Base-by-base conservation (phyloP, 148 eudicot genomes). In the Rhododendron griersonianum region DNA sequence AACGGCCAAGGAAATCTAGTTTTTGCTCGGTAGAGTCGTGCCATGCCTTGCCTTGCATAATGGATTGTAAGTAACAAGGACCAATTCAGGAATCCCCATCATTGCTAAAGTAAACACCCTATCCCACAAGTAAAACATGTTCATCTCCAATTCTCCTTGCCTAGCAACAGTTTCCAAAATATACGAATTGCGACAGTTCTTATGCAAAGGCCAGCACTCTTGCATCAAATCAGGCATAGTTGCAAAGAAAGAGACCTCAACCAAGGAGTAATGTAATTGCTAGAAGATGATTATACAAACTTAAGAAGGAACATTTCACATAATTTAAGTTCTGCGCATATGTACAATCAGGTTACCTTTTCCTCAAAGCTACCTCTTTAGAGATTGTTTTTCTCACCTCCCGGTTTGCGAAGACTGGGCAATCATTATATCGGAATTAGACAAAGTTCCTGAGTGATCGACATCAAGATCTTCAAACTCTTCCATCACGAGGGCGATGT, bases 401-500 rank as follows among this genome's bases (percentile, higher is more conserved):
- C 75, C 28, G 21, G 79, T 86, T 83, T 69, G 83, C 73, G 89
- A 81, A 48, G 93, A 92, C 87, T 96, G 99, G 59, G 98, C 98
- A 39, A 93, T 87, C 37, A 50, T 86, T 78, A 96, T 80, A 85
- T 96, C 98, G 75, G 91, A 90, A 53, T 83, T 2, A 4, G 98
- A 91, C 57, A 96, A 73, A 28, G 94, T 93, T 47, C 98, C 98
- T 9, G 98, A 92, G 71, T 95, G 92, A 92, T 95, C 98, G 41
- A 93, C 92, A 87, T 96, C 99, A 67, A 95, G 89, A 33, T 90
- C 88, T 87, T 94, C 89, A 86, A 96, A 96, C 88, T 94, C 93
- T 51, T 92, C 84, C 92, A 94, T 77, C 48, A 95, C 81, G 33
- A 89, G 86, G 19, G 91, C 16, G 61, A 96, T 79, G 82, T 96